A percentile compares a stretch with the other conserved stretches of the same genome.
Conservation (phyloP, 768 basidiomycete genomes). For the Collybia nuda region DNA sequence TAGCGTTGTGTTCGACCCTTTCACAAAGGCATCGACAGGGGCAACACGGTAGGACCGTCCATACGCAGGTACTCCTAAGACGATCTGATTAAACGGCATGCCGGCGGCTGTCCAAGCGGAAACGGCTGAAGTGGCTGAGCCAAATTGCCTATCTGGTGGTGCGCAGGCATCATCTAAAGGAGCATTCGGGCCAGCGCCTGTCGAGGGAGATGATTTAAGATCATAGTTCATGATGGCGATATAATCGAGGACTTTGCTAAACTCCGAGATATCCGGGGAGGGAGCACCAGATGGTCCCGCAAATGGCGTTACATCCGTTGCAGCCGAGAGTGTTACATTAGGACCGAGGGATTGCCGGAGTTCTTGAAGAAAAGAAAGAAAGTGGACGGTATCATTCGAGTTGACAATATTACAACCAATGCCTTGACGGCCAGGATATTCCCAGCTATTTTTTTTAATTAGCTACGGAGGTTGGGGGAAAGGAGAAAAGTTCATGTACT, state of each 20-base stretch:
- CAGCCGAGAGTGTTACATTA: slow-evolving; percentile 71
- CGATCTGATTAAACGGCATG: slow-evolving; percentile 68
- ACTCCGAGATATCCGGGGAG: slow-evolving; percentile 60
- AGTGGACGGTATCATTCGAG: slow-evolving; percentile 71
- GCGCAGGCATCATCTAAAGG: slow-evolving; percentile 82
- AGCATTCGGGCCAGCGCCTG: slow-evolving; percentile 75
- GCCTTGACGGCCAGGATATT: slow-evolving; percentile 73
- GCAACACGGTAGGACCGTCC: slow-evolving; percentile 70
- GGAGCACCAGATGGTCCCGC: slow-evolving; percentile 54
- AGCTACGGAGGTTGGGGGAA: background rate
- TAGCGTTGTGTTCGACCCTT: slow-evolving; percentile 28
- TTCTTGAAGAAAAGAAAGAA: slow-evolving; percentile 72
- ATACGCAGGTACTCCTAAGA: slow-evolving; percentile 84
- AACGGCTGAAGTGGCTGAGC: slow-evolving; percentile 78
- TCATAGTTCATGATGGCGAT: slow-evolving; percentile 77
- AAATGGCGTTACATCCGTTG: slow-evolving; percentile 69
- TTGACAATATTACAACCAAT: slow-evolving; percentile 69
- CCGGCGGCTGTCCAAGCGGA: slow-evolving; percentile 75
- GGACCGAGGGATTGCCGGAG: slow-evolving; percentile 55
- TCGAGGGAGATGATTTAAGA: slow-evolving; percentile 51
- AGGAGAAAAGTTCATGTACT: slow-evolving; percentile 38
- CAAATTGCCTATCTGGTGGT: slow-evolving; percentile 51
- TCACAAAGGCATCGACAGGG: slow-evolving; percentile 31
- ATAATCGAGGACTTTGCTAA: slow-evolving; percentile 71
- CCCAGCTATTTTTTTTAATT: slow-evolving; percentile 65